Evolutionary conservation across 106 monocot species (phyloP), one percentile per base, ranked within the genome.

Genomic region (Ottelia alismoides): DNA sequence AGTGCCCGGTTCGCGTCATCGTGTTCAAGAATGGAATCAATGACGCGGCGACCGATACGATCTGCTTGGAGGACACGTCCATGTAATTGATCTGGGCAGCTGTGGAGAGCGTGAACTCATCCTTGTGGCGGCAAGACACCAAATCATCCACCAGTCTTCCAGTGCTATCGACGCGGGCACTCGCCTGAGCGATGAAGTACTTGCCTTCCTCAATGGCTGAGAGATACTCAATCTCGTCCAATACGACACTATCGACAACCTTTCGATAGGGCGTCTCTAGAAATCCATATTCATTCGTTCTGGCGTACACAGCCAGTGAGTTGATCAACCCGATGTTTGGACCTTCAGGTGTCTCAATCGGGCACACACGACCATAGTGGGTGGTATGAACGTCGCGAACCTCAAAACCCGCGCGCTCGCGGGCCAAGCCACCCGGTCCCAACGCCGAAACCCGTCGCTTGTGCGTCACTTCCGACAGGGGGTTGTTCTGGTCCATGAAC

Each of bases 241-340:
- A 16, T 20, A 51, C 51, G 10, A 19, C 22, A 19, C 51, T 20
- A 20, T 51, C 51, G 22, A 51, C 51, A 10, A 51, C 51, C 19
- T 22, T 18, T 11, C 51, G 51, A 20, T 51, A 51, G 19, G 51
- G 51, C 51, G 51, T 51, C 22, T 51, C 51, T 11, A 51, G 6
- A 20, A 51, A 51, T 11, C 51, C 51, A 20, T 10, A 51, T 19
- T 7, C 11, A 20, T 51, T 51, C 10, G n/a, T 19, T 20, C 22
- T 11, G 14, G 51, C 51, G 51, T 10, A 51, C 10, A 7, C n/a
- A 7, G 51, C 12, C 19, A 51, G 51, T 19, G 51, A 51, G 11
- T 19, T 19, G 51, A 51, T 51, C 51, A 51, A 20, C 10, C 51
- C 51, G 51, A 51, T 51, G 51, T 51, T 51, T 20, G 51, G 51